Base-by-base conservation (phyloP, 352 stramenopile genomes). In the Phytopythium sindhum region DNA sequence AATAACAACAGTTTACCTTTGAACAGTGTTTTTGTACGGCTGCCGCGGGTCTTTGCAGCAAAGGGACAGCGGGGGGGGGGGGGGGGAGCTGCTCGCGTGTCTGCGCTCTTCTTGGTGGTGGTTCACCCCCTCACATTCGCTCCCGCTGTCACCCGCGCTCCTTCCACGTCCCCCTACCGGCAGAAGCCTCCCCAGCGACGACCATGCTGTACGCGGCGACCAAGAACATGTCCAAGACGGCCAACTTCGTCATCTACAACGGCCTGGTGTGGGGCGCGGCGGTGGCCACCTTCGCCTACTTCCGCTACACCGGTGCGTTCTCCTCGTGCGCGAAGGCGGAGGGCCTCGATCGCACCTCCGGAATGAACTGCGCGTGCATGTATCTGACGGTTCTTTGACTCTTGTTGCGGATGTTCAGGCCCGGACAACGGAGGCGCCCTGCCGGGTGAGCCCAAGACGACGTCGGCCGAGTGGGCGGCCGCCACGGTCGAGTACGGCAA, bases 401-500 rank as follows among this genome's bases (percentile, higher is more conserved):
- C 6, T 14, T 24, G 23, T 60, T 19, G 57, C 19, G 42, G 26
- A 24, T 69, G 44, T n/a, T n/a, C 64, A 94, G 85, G 85, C 60
- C 72, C 75, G 47, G 83, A 92, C 73, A 65, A 81, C 37, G 85
- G 85, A 39, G 85, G 85, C 33, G 70, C 63, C 24, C 39, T 71
- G 42, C 77, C 73, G 26, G 80, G 81, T 21, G 64, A 70, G 63
- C 85, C 85, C 52, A 84, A 84, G 68, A 94, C 85, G 33, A 94
- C 77, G 31, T 89, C 81, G 45, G 66, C 74, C n/a, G 85, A 92
- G 70, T 94, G 85, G 85, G 61, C 78, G 67, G 83, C 73, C 17
- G 85, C 85, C 21, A 88, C 83, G 55, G 74, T 89, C 54, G 85
- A 90, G 72, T 92, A 90, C 77, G 79, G 48, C 70, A 81, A 84